Conservation (phyloP, 805 yeast genomes). For the Pichia manshurica region DNA sequence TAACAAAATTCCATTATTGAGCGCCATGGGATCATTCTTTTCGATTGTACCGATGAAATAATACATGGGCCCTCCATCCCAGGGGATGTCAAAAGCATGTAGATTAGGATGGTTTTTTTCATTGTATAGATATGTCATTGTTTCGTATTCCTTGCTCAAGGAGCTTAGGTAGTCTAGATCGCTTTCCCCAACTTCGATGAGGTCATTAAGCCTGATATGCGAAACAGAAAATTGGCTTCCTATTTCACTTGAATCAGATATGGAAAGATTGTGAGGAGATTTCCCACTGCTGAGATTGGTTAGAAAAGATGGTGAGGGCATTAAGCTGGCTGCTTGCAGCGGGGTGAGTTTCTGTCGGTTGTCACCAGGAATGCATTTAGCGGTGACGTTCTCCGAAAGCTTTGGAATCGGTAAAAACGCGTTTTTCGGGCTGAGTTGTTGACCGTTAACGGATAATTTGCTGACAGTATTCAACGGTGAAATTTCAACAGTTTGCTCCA, state of each 20-base stretch:
- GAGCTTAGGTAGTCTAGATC: neutral
- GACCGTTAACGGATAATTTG: too few relatives aligned
- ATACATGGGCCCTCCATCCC: conserved; percentile 7
- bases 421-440: too few relatives aligned
- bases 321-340: neutral
- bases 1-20: neutral
- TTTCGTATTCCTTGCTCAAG: neutral
- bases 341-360: too few relatives aligned
- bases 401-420: neutral
- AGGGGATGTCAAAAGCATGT: conserved; percentile 6
- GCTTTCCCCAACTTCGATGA: conserved; percentile 4
- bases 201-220: conserved; percentile 1
- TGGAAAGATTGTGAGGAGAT: neutral
- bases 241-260: conserved; percentile 1
- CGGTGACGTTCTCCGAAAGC: neutral
- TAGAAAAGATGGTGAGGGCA: neutral
- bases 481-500: too few relatives aligned
- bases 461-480: too few relatives aligned
- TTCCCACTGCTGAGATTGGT: neutral
- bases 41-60: conserved; percentile 7
- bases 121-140: neutral
- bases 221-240: conserved; percentile 4
- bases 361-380: too few relatives aligned
- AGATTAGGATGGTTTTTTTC: conserved; percentile 8
- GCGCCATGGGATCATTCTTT: conserved; percentile 9